Evolutionary conservation across 108 stramenopile genomes (phyloP).

Genomic region (Nitzschia sp.): DNA sequence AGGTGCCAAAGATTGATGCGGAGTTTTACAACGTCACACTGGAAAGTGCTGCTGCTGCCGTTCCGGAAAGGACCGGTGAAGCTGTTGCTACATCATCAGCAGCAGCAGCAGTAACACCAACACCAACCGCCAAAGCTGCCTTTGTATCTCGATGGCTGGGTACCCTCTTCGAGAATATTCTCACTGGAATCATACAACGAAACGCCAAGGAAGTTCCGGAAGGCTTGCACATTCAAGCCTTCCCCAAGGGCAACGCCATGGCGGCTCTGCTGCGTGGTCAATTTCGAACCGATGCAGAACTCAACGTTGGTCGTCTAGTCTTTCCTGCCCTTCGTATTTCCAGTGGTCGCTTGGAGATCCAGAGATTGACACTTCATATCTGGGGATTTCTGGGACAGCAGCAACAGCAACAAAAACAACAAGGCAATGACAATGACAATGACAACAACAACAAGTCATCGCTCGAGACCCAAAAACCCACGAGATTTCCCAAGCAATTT

Average conservation of each 20-base stretch:
- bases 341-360: slow-evolving; percentile 18
- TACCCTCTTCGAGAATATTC: slow-evolving; percentile 14
- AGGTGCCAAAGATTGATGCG: slow-evolving; percentile 4
- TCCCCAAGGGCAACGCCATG: slow-evolving; percentile 16
- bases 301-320: slow-evolving; percentile 21
- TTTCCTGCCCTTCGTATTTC: slow-evolving; percentile 38
- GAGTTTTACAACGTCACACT: slow-evolving; percentile 23
- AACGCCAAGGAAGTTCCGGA: slow-evolving; percentile 19
- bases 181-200: slow-evolving; percentile 14
- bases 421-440: not conserved
- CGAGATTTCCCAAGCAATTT: slow-evolving; percentile 37
- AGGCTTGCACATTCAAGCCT: slow-evolving; percentile 19
- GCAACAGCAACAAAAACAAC: too few relatives aligned
- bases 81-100: not conserved
- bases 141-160: slow-evolving; percentile 8
- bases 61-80: not conserved
- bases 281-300: not conserved
- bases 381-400: slow-evolving; percentile 12
- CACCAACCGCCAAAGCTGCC: not conserved
- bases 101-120: not conserved
- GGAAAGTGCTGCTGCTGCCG: not conserved
- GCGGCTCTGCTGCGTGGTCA: slow-evolving; percentile 3
- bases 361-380: slow-evolving; percentile 31
- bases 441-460: not conserved
- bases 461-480: not conserved